Evolutionary conservation across 768 basidiomycete genomes (phyloP).

Genomic region (Collybiopsis confluens): DNA sequence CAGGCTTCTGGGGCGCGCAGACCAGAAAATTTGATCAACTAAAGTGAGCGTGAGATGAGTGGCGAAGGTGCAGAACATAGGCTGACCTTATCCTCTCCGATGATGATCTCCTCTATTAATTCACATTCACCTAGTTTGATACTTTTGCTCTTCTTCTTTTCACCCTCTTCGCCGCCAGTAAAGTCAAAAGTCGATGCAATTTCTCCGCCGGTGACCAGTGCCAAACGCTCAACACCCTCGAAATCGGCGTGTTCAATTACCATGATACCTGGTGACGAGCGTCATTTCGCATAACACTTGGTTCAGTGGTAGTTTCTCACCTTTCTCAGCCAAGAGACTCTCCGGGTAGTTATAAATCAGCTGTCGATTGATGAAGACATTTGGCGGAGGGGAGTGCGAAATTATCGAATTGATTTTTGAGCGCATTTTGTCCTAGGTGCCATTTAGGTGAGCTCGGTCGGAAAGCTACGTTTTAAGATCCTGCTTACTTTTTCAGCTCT

Average conservation of each 20-base stretch:
- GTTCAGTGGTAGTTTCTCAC: constrained; percentile 21
- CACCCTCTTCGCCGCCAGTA: too few species aligned
- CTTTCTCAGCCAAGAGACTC: constrained; percentile 88
- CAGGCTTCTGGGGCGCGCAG: constrained; percentile 97
- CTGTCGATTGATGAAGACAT: constrained; percentile 96
- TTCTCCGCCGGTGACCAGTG: constrained; percentile 96
- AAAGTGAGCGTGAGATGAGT: neutral
- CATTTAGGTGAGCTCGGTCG: neutral
- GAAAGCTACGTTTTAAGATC: neutral
- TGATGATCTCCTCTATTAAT: constrained; percentile 97
- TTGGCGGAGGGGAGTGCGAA: constrained; percentile 74
- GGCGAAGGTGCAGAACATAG: constrained; percentile 9
- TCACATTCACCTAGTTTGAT: constrained; percentile 90
- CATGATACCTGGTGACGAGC: constrained; percentile 47
- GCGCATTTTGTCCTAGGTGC: constrained; percentile 99
- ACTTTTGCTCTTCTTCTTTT: constrained; percentile 51
- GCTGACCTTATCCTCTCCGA: constrained; percentile 93
- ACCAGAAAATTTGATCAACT: constrained; percentile 99
- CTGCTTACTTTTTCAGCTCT: constrained; percentile 79
- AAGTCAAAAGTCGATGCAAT: constrained; percentile 87
- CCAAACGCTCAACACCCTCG: constrained; percentile 94
- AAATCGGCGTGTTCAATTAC: constrained; percentile 98
- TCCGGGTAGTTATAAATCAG: constrained; percentile 99
- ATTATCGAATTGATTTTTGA: constrained; percentile 95
- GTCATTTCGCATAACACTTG: too few species aligned